Base-by-base conservation (phyloP, 1,139 yeast species). In the Zhuliangozyma parablackwelliae region DNA sequence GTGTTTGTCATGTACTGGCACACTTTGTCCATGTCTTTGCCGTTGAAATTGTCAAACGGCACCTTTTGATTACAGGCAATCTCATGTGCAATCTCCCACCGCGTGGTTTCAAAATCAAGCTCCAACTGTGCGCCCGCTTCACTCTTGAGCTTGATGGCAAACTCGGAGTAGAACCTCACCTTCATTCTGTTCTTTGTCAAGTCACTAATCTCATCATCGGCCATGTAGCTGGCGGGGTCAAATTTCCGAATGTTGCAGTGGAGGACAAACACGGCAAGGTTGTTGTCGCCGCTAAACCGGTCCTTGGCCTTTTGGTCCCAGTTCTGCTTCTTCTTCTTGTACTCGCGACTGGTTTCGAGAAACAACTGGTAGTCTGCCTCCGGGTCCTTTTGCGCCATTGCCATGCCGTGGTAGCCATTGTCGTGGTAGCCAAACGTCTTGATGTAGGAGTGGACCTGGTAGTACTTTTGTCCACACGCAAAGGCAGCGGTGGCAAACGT, bases 401-500 rank as follows among this genome's bases (percentile, higher is more conserved):
- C 61, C 30, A 57, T 59, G 1, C 65, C 65, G 10, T 54, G 49
- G 38, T 51, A 60, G 3, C 46, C 38, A 10, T 44, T 42, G 9
- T 45, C 38, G 31, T 50, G 50, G 35, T 57, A 57, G 1, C 67
- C 67, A 30, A 48, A 35, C 3, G 66, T 54, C 27, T 41, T 42
- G 21, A 60, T 53, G 35, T 38, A 47, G 5, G 62, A 54, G 34
- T 44, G 67, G 10, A 76, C 73, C 49, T 76, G 82, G 49, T 76
- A 76, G 36, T 59, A 75, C 3, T 58, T 56, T 41, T 71, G 62
- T 2, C 57, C 56, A 27, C 35, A 31, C 11, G 59, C 68, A 38
- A 57, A 54, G 1, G 82, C 80, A 2, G 82, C 83, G 1, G 80
- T 72, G 23, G 65, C 62, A 48, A 78, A 78, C 0, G 86, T 79